Conservation (phyloP, 2,329 filamentous ascomycete species). For the Stagonosporopsis cucurbitacearum region DNA sequence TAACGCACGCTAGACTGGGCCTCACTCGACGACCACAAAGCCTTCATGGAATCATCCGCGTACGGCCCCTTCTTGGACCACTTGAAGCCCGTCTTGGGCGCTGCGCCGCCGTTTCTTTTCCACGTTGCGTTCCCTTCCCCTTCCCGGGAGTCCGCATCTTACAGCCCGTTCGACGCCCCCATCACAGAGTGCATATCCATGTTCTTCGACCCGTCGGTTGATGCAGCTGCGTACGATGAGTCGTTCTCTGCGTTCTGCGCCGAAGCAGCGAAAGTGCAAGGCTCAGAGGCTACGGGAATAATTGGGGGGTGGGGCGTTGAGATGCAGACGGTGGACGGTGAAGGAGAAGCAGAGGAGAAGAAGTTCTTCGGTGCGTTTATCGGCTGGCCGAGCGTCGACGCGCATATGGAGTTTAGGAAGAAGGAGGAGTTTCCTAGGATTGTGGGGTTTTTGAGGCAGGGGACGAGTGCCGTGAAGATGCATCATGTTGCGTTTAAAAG, state of each 20-base stretch:
- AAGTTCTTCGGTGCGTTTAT: conserved; percentile 53
- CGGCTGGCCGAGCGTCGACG: conserved; percentile 60
- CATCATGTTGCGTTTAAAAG: conserved; percentile 36
- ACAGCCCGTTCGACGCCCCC: conserved; percentile 50
- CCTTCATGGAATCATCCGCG: conserved; percentile 46
- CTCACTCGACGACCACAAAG: conserved; percentile 46
- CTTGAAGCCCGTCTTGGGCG: conserved; percentile 38
- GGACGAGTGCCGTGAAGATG: conserved; percentile 53
- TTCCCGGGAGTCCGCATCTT: not conserved
- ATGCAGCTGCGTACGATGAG: conserved; percentile 31
- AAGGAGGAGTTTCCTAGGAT: conserved; percentile 54
- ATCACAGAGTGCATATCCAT: conserved; percentile 58
- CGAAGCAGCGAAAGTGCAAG: conserved; percentile 39
- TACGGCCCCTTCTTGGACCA: conserved; percentile 50
- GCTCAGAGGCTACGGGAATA: conserved; percentile 30
- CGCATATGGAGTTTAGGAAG: conserved; percentile 56
- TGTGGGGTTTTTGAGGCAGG: conserved; percentile 52
- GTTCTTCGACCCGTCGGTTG: conserved; percentile 49
- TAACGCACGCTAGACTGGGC: conserved; percentile 52
- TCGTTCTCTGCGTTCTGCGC: conserved; percentile 50
- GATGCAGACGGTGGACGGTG: conserved; percentile 25
- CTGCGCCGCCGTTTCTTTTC: conserved; percentile 33
- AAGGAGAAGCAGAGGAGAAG: conserved; percentile 33
- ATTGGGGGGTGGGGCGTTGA: conserved; percentile 49
- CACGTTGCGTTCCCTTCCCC: conserved; percentile 45